phyloP scores from a whole-genome alignment of 768 basidiomycete species.

The Tylopilus balloui region DNA sequence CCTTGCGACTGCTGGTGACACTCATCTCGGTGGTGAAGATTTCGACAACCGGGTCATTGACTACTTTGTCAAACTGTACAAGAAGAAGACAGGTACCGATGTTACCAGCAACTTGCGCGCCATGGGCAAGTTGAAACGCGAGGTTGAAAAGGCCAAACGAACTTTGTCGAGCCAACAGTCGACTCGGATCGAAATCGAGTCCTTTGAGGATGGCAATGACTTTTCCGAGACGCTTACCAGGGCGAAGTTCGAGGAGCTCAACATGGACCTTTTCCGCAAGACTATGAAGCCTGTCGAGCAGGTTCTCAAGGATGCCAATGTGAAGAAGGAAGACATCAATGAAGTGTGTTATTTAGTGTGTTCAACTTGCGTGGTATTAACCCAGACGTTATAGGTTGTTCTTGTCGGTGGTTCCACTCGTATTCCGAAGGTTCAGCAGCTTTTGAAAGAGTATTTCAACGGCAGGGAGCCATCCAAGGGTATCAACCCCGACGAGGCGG shows the following conservation, averaged over 20 bases:
- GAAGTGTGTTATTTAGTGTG: constrained; percentile 50
- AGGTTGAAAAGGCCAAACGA: constrained; percentile 94
- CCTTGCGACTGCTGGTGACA: constrained; percentile 88
- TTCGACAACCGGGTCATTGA: constrained; percentile 94
- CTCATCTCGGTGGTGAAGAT: constrained; percentile 93
- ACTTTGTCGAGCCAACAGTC: constrained; percentile 87
- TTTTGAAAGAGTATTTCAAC: constrained; percentile 95
- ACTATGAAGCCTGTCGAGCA: constrained; percentile 99
- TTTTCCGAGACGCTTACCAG: constrained; percentile 95
- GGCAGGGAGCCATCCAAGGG: constrained; percentile 97
- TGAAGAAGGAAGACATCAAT: constrained; percentile 96
- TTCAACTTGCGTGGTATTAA: background rate
- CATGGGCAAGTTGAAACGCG: constrained; percentile 87
- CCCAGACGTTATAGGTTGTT: constrained; percentile 48
- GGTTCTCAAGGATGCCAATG: constrained; percentile 94
- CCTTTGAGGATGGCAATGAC: constrained; percentile 52
- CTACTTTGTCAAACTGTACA: constrained; percentile 84
- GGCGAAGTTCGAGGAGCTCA: constrained; percentile 98
- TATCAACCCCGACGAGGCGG: constrained; percentile 99
- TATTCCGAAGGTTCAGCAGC: constrained; percentile 98
- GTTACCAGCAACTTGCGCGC: constrained; percentile 75
- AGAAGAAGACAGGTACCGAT: constrained; percentile 88
- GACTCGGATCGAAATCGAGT: constrained; percentile 91
- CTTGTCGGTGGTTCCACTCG: constrained; percentile 97
- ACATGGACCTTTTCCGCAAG: constrained; percentile 98